Conservation (phyloP, 495 filamentous ascomycete genomes). For the Glarea lozoyensis region DNA sequence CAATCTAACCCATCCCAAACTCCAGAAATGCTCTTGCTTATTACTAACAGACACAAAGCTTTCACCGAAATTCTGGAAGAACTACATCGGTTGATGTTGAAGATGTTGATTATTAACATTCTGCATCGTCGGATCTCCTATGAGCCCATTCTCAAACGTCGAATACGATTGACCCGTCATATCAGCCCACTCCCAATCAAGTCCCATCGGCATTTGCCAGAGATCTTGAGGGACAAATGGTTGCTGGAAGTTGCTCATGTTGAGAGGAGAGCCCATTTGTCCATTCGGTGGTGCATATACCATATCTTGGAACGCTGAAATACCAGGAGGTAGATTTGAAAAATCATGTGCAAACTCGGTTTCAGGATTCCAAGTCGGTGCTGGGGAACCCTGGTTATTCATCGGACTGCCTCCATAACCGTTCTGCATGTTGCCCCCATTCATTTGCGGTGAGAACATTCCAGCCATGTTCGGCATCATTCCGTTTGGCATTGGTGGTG, state of each 20-base stretch:
- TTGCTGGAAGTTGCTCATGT: constrained; percentile 58
- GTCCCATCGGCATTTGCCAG: constrained; percentile 91
- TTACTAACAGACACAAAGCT: too few relatives aligned
- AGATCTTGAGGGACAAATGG: constrained; percentile 94
- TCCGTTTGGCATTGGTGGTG: constrained; percentile 9
- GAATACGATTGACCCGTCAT: constrained; percentile 53
- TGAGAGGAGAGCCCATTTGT: constrained; percentile 16
- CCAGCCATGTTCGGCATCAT: constrained; percentile 7
- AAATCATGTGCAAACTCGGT: constrained; percentile 15
- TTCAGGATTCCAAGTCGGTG: constrained; percentile 11
- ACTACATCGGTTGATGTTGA: constrained; percentile 9
- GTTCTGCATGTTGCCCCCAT: constrained; percentile 6
- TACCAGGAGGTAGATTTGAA: constrained; percentile 24
- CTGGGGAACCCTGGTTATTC: constrained; percentile 11
- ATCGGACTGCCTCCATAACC: constrained; percentile 10
- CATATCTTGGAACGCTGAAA: constrained; percentile 39
- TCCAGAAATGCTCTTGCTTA: too few relatives aligned
- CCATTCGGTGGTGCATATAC: constrained; percentile 27
- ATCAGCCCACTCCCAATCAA: constrained; percentile 98
- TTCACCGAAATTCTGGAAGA: too few relatives aligned
- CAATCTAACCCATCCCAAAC: too few relatives aligned
- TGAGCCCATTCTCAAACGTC: constrained; percentile 40
- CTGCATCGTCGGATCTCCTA: constrained; percentile 14
- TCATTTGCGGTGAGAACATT: constrained; percentile 17
- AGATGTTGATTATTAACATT: constrained; percentile 18